Percentiles rank a stretch among this genome's conserved stretches.
Conservation (phyloP, 1,139 yeast species). For the Zygoascus meyerae region DNA sequence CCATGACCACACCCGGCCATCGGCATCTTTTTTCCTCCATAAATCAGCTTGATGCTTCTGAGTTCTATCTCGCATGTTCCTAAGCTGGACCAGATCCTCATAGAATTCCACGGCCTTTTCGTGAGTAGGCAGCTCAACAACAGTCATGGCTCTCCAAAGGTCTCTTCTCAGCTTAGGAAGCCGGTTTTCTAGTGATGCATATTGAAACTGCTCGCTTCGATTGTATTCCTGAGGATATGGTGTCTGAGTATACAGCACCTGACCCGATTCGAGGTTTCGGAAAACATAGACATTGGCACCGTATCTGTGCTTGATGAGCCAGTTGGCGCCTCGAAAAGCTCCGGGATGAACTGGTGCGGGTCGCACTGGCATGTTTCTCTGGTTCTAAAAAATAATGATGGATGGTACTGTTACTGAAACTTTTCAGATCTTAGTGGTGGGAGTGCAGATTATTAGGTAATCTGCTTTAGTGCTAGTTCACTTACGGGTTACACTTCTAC, state of each 20-base stretch:
- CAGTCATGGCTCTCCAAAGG: conserved; percentile 88
- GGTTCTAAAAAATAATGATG: too few species aligned
- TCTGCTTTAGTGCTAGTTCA: too few species aligned
- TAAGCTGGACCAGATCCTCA: conserved; percentile 65
- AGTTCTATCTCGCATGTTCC: conserved; percentile 62
- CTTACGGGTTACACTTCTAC: too few species aligned
- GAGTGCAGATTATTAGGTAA: too few species aligned
- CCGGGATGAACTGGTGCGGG: conserved; percentile 4
- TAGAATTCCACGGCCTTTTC: conserved; percentile 69
- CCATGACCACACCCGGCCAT: conserved; percentile 13
- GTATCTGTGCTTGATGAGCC: conserved; percentile 50
- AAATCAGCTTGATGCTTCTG: conserved; percentile 56
- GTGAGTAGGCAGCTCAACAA: conserved; percentile 61
- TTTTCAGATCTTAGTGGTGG: too few species aligned
- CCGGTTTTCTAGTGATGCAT: conserved; percentile 52
- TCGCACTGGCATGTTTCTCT: neutral
- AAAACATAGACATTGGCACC: conserved; percentile 83
- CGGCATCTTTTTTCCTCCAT: conserved; percentile 61
- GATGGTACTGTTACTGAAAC: too few species aligned
- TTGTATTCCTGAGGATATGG: conserved; percentile 58
- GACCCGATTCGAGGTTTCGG: conserved; percentile 83
- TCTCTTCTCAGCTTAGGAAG: conserved; percentile 69
- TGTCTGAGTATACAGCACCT: conserved; percentile 81
- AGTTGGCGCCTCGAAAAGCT: conserved; percentile 28
- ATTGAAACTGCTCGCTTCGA: conserved; percentile 57